Base-by-base conservation (phyloP, 176 grass and related monocot species). In the Ampelocalamus luodianensis region DNA sequence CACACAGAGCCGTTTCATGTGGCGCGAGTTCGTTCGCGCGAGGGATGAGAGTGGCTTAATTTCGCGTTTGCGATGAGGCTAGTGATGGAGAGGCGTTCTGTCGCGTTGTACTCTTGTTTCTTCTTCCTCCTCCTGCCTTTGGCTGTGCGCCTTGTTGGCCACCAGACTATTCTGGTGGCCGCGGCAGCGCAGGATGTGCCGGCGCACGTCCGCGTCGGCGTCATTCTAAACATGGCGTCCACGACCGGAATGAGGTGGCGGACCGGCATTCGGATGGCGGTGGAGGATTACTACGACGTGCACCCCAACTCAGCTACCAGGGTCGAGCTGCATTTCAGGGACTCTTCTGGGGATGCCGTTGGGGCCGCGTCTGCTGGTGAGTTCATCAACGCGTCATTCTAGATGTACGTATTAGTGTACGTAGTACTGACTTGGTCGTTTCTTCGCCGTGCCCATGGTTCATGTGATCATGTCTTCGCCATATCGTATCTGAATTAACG, bases 271-370 rank as follows among this genome's bases (percentile, higher is more conserved):
- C 45, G 6, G n/a, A 90, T 95, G 93, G 88, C 90, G 14, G 37
- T 90, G 48, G 90, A 92, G 36, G 93, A 95, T 40, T 92, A 90
- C 75, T 89, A 92, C 71, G 50, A 75, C 46, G 55, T 8, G 36
- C 76, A 87, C 16, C 12, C 71, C 6, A 81, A 86, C 43, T 87
- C 85, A 44, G 66, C 43, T 53, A 88, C 90, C 4, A 88, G 65
- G 11, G 42, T 95, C 5, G 82, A 76, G 45, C 61, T 92, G 15
- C 78, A 79, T 40, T 86, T 86, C 46, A 84, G 64, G 48, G 79
- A 92, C 68, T 95, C 93, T 0, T 63, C 44, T 20, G 17, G 23
- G 1, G 83, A 92, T 14, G 85, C 79, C n/a, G 29, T 92, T 12
- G 62, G 16, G 12, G 79, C 88, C 54, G 79, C 86, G 32, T 83